Base-by-base conservation (phyloP, 1,284 basidiomycete species). In the Takashimella koratensis region DNA sequence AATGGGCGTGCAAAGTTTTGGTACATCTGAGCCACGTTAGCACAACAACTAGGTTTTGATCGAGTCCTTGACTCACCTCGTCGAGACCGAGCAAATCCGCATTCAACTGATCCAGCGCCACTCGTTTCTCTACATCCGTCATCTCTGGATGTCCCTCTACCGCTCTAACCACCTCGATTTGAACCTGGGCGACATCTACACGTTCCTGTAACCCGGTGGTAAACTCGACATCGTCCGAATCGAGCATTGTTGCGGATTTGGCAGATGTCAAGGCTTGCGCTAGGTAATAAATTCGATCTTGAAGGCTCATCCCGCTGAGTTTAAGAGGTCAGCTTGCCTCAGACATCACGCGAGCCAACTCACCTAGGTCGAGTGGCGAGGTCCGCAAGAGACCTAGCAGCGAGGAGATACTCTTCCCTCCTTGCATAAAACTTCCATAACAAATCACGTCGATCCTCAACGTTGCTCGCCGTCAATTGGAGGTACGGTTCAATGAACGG, bases 361-460 rank as follows among this genome's bases (percentile, higher is more conserved):
- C 62, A 95, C 88, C 87, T 82, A 2, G 81, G 81, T n/a, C 90
- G 87, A 60, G 92, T 88, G 22, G 96, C 95, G 47, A 98, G 78
- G 22, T 83, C 81, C n/a, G 83, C 82, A 46, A 98, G 82, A 2
- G 96, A 87, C 69, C 89, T 85, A 2, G 95, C 93, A 1, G 96
- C 95, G 40, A 85, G 81, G 44, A 91, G 73, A 49, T 87, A 87
- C 60, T 90, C 86, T 0, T 88, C 87, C 64, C 89, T 87, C 66
- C 94, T 90, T 47, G 95, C 90, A 69, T 97, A 96, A 76, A 89
- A 95, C 69, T 97, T 91, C 95, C 96, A 98, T 3, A 98, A 77
- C 5, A 98, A 75, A 68, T 98, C 90, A 65, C 86, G 87, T 70
- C 95, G 90, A 62, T 88, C 71, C 30, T 68, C 65, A 0, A 68